These are phyloP conservation scores for Alternaria consortialis DNA, from an alignment of 2,329 filamentous ascomycete species.

Conservation along the genomic window DNA sequence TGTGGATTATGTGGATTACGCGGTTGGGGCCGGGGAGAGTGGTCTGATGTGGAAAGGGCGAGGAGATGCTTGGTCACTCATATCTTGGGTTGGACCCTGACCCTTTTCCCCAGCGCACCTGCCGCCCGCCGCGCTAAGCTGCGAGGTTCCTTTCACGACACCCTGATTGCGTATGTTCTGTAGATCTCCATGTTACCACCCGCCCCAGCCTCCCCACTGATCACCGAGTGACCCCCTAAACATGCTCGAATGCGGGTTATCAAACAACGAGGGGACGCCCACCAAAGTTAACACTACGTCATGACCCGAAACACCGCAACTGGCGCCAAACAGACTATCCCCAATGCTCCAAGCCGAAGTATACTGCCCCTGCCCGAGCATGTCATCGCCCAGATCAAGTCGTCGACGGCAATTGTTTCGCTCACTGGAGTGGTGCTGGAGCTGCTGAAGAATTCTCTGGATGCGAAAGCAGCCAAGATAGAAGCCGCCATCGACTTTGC, in stretches of 20 bases:
- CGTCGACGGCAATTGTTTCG: conserved; percentile 80
- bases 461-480: conserved; percentile 76
- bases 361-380: conserved; percentile 75
- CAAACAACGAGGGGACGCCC: conserved; percentile 10
- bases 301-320: conserved; percentile 18
- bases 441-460: conserved; percentile 83
- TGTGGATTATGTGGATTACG: neutral
- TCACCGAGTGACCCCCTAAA: conserved; percentile 2
- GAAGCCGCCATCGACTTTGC: conserved; percentile 76
- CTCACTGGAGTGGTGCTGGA: conserved; percentile 76
- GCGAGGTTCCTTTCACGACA: conserved; percentile 8
- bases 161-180: conserved; percentile 12
- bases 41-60: conserved; percentile 6
- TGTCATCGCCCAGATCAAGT: conserved; percentile 81
- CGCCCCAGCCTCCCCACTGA: conserved; percentile 8
- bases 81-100: conserved; percentile 30
- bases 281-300: conserved; percentile 16
- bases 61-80: conserved; percentile 1
- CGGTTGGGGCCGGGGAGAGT: neutral
- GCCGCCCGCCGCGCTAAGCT: conserved; percentile 12
- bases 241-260: conserved; percentile 18
- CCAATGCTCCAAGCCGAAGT: conserved; percentile 13
- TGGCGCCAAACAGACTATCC: conserved; percentile 4
- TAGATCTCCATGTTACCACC: conserved; percentile 16
- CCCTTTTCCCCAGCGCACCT: conserved; percentile 24